These are phyloP conservation scores for Wolfiporia cocos DNA, from an alignment of 1,284 basidiomycete species.

Conservation along the genomic window DNA sequence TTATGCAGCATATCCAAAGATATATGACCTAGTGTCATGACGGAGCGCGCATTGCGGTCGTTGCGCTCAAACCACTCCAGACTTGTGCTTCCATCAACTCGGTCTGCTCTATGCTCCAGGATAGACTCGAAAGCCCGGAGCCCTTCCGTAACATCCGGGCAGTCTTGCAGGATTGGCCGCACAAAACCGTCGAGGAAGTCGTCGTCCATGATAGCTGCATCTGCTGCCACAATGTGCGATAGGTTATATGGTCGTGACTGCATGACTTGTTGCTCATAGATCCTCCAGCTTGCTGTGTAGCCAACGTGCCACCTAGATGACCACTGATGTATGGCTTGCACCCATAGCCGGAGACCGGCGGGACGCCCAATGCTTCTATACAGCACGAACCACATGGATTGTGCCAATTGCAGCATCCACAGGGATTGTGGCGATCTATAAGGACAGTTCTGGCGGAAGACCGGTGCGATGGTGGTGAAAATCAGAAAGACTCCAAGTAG, in stretches of 20 bases:
- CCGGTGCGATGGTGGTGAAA: neutral
- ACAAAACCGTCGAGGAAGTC: slow-evolving; percentile 12
- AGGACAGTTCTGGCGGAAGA: neutral
- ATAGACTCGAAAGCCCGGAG: too few relatives aligned
- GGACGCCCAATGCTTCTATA: neutral
- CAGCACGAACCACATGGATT: neutral
- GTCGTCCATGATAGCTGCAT: slow-evolving; percentile 16
- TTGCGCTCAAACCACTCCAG: too few relatives aligned
- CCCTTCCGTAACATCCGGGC: too few relatives aligned
- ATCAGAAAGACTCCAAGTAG: neutral
- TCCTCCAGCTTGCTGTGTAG: neutral
- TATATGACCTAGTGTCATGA: too few relatives aligned
- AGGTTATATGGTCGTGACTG: slow-evolving; percentile 4
- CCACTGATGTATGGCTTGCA: neutral
- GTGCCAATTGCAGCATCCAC: neutral
- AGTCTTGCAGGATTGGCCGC: too few relatives aligned
- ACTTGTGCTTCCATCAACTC: too few relatives aligned
- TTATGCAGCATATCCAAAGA: too few relatives aligned
- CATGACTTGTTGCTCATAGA: neutral
- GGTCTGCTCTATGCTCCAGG: too few relatives aligned
- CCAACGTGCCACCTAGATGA: too few relatives aligned
- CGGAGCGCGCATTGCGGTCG: too few relatives aligned
- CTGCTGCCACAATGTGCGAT: slow-evolving; percentile 14
- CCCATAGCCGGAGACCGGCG: neutral
- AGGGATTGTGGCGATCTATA: slow-evolving; percentile 4